Conservation (phyloP, 1,139 yeast species). For the Tardiomyces blankii region DNA sequence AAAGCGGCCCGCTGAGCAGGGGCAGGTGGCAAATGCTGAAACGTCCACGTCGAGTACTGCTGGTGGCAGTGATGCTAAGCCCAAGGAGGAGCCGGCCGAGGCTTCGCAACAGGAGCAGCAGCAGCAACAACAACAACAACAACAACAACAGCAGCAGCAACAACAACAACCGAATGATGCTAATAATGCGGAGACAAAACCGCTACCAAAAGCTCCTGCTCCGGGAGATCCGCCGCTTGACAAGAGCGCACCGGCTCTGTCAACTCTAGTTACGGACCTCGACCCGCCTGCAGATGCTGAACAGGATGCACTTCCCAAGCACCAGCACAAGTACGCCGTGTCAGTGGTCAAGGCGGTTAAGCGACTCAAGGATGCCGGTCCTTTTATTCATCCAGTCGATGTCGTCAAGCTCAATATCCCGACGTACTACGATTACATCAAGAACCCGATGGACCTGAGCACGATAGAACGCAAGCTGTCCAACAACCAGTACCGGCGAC, state of each 20-base stretch:
- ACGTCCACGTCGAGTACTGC: too few relatives aligned
- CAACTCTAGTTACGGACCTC: neutral
- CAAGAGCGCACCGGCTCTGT: neutral
- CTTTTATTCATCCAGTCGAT: conserved; percentile 86
- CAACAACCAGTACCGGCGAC: conserved; percentile 58
- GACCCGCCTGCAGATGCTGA: neutral
- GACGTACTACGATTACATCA: conserved; percentile 70
- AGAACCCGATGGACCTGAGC: conserved; percentile 86
- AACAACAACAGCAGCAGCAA: neutral
- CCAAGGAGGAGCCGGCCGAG: conserved; percentile 2
- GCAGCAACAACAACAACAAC: neutral
- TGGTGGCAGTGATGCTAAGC: neutral
- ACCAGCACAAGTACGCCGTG: conserved; percentile 55
- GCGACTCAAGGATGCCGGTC: conserved; percentile 84
- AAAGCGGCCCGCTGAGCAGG: conserved; percentile 3
- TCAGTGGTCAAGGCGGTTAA: conserved; percentile 53
- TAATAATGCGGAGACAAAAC: conserved; percentile 6
- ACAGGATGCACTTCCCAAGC: conserved; percentile 60
- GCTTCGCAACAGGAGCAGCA: neutral
- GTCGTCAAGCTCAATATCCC: conserved; percentile 83
- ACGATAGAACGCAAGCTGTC: conserved; percentile 77
- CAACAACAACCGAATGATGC: conserved; percentile 1
- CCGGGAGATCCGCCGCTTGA: conserved; percentile 4
- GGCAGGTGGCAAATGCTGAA: too few relatives aligned
- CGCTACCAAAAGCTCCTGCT: conserved; percentile 5